Evolutionary conservation across 179 eudicot species (phyloP).

Genomic region (Silene noctiflora): DNA sequence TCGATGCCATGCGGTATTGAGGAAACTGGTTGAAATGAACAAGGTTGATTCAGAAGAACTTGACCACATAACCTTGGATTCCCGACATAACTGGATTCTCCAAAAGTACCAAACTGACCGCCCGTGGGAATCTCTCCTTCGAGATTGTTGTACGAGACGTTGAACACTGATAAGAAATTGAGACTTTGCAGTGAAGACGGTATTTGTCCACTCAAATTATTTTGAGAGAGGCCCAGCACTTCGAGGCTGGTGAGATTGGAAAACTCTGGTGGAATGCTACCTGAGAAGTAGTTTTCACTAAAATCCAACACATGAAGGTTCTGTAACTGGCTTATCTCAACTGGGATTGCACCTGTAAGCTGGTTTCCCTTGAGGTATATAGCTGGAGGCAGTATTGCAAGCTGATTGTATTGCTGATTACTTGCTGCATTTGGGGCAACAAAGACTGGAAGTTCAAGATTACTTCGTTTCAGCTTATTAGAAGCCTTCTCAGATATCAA

Average conservation of each 20-base stretch:
- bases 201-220: slow-evolving; percentile 57
- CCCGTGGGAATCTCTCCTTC: slow-evolving; percentile 76
- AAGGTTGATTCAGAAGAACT: neutral
- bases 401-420: slow-evolving; percentile 75
- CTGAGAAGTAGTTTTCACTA: slow-evolving; percentile 56
- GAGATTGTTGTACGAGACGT: slow-evolving; percentile 67
- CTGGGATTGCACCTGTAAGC: slow-evolving; percentile 57
- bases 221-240: slow-evolving; percentile 55
- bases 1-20: neutral
- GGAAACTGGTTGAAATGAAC: neutral
- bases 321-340: slow-evolving; percentile 54
- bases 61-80: slow-evolving; percentile 33
- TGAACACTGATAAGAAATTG: slow-evolving; percentile 59
- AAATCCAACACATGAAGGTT: slow-evolving; percentile 60
- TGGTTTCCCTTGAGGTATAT: slow-evolving; percentile 53
- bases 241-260: slow-evolving; percentile 64
- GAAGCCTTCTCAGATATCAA: too few species aligned
- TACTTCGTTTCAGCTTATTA: too few species aligned
- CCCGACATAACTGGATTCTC: slow-evolving; percentile 43
- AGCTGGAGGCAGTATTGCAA: slow-evolving; percentile 66
- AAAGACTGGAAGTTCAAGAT: too few species aligned
- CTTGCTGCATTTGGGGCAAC: too few species aligned
- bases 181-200: slow-evolving; percentile 58
- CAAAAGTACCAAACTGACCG: slow-evolving; percentile 62
- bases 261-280: slow-evolving; percentile 59